A percentile compares a stretch with the other conserved stretches of the same genome.
Evolutionary conservation across 2,329 filamentous ascomycete genomes (phyloP).

Genomic region (Didymellaceae sp.): DNA sequence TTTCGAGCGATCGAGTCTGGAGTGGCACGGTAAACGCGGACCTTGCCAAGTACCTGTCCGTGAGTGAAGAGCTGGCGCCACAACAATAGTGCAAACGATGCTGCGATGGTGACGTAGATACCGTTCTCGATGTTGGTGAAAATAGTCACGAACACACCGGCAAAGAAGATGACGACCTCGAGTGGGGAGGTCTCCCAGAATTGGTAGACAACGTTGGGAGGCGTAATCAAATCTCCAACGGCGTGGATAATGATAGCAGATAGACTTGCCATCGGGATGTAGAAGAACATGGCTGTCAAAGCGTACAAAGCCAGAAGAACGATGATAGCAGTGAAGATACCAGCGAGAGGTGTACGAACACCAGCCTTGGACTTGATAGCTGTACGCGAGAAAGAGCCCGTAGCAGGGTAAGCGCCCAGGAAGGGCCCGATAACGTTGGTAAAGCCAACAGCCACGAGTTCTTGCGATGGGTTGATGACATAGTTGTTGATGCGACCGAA

Average conservation of each 20-base stretch:
- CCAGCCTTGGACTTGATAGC: slow-evolving; percentile 98
- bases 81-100: slow-evolving; percentile 79
- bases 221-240: slow-evolving; percentile 89
- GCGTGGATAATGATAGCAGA: slow-evolving; percentile 95
- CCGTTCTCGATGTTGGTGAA: slow-evolving; percentile 90
- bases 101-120: slow-evolving; percentile 83
- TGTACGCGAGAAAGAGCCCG: slow-evolving; percentile 93
- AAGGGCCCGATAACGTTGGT: slow-evolving; percentile 91
- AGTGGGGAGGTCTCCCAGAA: slow-evolving; percentile 94
- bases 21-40: slow-evolving; percentile 83
- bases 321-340: slow-evolving; percentile 83
- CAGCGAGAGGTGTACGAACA: slow-evolving; percentile 88
- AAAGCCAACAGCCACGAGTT: slow-evolving; percentile 92
- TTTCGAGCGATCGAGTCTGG: slow-evolving; percentile 72
- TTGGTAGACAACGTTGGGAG: slow-evolving; percentile 89
- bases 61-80: slow-evolving; percentile 83
- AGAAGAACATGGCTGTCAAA: slow-evolving; percentile 88
- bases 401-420: slow-evolving; percentile 87
- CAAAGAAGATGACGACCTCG: slow-evolving; percentile 91
- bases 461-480: slow-evolving; percentile 94
- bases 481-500: slow-evolving; percentile 97
- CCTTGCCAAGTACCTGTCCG: slow-evolving; percentile 77
- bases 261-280: slow-evolving; percentile 83
- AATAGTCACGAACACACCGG: slow-evolving; percentile 83
- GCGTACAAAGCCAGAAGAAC: slow-evolving; percentile 92